Base-by-base conservation (phyloP, 441 rosid species). In the Populus hybrid region DNA sequence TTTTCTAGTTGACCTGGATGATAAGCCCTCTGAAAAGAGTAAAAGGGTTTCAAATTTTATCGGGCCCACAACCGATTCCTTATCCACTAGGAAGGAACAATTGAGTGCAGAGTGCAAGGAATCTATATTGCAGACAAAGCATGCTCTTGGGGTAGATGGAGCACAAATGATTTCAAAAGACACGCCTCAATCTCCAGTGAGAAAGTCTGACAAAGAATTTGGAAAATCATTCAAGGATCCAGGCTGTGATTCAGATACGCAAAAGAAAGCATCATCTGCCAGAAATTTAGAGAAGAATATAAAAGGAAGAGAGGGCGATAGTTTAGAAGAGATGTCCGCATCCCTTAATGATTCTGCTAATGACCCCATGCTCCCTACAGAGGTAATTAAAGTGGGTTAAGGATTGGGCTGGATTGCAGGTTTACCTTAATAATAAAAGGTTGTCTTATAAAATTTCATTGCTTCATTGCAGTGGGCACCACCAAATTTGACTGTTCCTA, bases 381-480 rank as follows among this genome's bases (percentile, higher is more conserved):
- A 97, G 98, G 99, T 93, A 87, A 83, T 12, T 26, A 16, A 21
- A 24, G 68, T 36, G 40, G 69, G 53, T 36, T n/a, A 34, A 38
- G 16, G 12, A 72, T 36, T n/a, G 34, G 57, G 14, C 19, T 24
- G 36, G 40, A 71, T 38, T n/a, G 53, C 14, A 57, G 19, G 42
- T 19, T 59, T n/a, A 38, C 23, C 59, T 67, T 34, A n/a, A 69
- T 34, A 75, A 65, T 35, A 21, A 66, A 21, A 23, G 59, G 35
- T 67, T 6, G 30, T 42, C 71, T 83, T 32, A 69, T 59, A 35
- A 57, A 26, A 9, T 42, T 75, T 67, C 50, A 53, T 73, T 36
- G 73, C 53, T 73, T 77, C 50, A 50, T 63, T 89, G 89, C 91
- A 97, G 99, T 97, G 98, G 99, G 94, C 92, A 82, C 99, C 99